These are phyloP conservation scores for Protomyces gravidus DNA, from an alignment of 1,139 yeast species.

Conservation along the genomic window DNA sequence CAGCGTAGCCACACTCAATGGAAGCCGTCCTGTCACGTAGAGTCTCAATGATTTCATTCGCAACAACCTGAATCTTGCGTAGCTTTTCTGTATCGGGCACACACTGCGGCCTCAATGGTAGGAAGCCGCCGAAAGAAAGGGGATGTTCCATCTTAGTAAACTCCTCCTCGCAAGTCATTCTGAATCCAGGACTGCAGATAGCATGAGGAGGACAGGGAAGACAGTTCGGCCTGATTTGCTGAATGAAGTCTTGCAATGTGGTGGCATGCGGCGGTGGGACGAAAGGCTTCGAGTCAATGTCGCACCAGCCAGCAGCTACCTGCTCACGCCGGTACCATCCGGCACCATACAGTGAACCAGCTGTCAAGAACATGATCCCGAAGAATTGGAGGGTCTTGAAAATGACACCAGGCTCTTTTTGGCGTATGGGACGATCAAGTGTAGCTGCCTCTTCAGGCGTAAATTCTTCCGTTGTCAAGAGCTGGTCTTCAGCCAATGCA, in stretches of 20 bases:
- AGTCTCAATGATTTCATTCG: constrained; percentile 61
- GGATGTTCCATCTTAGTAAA: constrained; percentile 56
- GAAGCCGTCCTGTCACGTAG: constrained; percentile 68
- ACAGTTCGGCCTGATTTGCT: constrained; percentile 56
- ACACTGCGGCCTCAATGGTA: constrained; percentile 64
- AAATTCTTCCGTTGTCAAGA: constrained; percentile 25
- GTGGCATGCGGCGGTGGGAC: constrained; percentile 11
- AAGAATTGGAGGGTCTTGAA: constrained; percentile 3
- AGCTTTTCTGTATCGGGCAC: constrained; percentile 73
- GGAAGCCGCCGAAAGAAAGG: constrained; percentile 51
- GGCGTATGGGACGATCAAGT: constrained; percentile 14
- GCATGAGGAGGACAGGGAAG: constrained; percentile 78
- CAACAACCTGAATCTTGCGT: constrained; percentile 62
- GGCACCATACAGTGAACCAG: constrained; percentile 23
- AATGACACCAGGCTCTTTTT: constrained; percentile 13
- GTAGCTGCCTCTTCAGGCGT: constrained; percentile 27
- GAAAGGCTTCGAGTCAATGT: constrained; percentile 36
- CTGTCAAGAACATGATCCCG: constrained; percentile 4
- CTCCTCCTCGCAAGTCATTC: constrained; percentile 65
- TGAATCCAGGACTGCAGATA: constrained; percentile 58
- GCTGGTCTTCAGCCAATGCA: constrained; percentile 13
- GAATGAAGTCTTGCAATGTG: constrained; percentile 34
- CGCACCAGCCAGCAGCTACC: constrained; percentile 42
- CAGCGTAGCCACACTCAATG: constrained; percentile 55
- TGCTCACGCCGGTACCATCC: constrained; percentile 40